Evolutionary conservation across 2,329 filamentous ascomycete genomes (phyloP).

Genomic region (Microthyrium microscopicum): DNA sequence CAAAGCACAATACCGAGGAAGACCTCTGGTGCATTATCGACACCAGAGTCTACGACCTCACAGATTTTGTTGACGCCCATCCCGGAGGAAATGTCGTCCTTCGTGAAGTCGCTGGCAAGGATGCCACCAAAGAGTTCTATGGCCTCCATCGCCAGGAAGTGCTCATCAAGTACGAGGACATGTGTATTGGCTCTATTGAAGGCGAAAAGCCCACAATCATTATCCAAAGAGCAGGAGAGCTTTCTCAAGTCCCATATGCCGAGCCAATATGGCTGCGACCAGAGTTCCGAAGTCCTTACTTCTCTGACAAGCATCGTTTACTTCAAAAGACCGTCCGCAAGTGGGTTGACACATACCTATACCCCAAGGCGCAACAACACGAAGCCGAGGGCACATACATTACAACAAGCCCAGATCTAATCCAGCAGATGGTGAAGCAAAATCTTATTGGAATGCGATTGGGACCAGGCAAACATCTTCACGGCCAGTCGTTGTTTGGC

Average conservation of each 20-base stretch:
- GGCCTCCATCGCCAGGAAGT: slow-evolving; percentile 85
- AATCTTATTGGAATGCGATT: slow-evolving; percentile 69
- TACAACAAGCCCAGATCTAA: slow-evolving; percentile 48
- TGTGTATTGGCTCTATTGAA: slow-evolving; percentile 59
- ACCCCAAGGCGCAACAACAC: slow-evolving; percentile 58
- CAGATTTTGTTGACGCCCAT: slow-evolving; percentile 72
- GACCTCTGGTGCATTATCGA: slow-evolving; percentile 75
- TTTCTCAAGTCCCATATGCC: slow-evolving; percentile 65
- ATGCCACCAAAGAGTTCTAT: slow-evolving; percentile 71
- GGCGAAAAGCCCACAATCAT: slow-evolving; percentile 63
- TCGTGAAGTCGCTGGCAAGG: slow-evolving; percentile 61
- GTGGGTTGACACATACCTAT: slow-evolving; percentile 56
- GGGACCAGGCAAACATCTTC: slow-evolving; percentile 66
- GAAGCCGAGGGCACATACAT: slow-evolving; percentile 61
- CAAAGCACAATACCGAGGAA: slow-evolving; percentile 58
- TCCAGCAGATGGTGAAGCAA: slow-evolving; percentile 59
- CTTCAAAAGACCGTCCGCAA: slow-evolving; percentile 53
- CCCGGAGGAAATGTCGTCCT: slow-evolving; percentile 70
- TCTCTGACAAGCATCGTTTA: slow-evolving; percentile 53
- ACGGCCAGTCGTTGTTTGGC: slow-evolving; percentile 50
- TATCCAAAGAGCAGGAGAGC: slow-evolving; percentile 50
- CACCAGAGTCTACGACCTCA: slow-evolving; percentile 72
- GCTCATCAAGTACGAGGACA: slow-evolving; percentile 58
- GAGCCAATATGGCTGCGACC: slow-evolving; percentile 72
- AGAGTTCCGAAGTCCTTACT: slow-evolving; percentile 65